phyloP scores from a whole-genome alignment of 176 grass and related monocot genomes.

The Hsuehochloa calcarea region DNA sequence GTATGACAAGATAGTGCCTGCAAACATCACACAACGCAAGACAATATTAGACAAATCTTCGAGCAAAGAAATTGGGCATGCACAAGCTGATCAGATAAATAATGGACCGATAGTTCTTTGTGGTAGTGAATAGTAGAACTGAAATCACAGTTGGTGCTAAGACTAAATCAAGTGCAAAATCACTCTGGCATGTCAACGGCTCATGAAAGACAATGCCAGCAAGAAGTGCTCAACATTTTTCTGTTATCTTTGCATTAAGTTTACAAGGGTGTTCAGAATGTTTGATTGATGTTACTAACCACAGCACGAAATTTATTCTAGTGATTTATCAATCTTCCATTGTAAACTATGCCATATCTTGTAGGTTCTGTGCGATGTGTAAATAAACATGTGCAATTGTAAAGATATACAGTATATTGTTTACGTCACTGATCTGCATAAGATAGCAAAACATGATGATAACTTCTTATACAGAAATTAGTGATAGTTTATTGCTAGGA shows the following conservation, averaged over 20 bases:
- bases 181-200: background rate
- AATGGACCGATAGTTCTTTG: background rate
- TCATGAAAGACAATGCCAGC: background rate
- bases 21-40: background rate
- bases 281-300: background rate
- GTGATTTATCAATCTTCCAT: background rate
- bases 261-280: background rate
- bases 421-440: background rate
- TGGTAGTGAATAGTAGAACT: background rate
- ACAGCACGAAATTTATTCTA: background rate
- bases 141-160: background rate
- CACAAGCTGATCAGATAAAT: background rate
- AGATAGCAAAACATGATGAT: background rate
- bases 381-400: background rate
- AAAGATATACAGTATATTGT: background rate
- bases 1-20: slow-evolving; percentile 96
- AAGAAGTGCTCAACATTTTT: slow-evolving; percentile 10
- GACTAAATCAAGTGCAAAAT: background rate
- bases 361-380: background rate
- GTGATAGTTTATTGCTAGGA: background rate
- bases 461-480: background rate
- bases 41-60: background rate
- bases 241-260: background rate
- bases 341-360: background rate
- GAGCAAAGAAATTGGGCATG: background rate